Conservation (phyloP, 768 basidiomycete genomes). For the Xerocomus brunneocitrinus region DNA sequence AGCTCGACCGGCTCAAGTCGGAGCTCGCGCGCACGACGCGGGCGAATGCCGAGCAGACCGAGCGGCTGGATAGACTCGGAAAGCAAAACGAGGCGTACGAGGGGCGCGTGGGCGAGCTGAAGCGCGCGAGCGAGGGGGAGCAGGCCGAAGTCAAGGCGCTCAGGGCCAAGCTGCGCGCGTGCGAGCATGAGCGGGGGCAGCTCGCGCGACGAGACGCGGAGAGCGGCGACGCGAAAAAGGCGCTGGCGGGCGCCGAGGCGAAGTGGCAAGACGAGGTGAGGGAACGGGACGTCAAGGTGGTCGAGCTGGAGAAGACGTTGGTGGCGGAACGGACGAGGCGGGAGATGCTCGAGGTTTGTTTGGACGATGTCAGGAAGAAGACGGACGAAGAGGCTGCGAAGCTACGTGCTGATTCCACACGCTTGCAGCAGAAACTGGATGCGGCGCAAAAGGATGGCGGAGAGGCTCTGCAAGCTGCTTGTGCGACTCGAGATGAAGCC, state of each 20-base stretch:
- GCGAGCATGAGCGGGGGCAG: constrained; percentile 53
- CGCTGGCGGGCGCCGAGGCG: constrained; percentile 44
- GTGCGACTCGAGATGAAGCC: constrained; percentile 28
- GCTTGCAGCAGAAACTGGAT: constrained; percentile 36
- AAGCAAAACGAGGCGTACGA: constrained; percentile 58
- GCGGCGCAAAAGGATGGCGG: constrained; percentile 35
- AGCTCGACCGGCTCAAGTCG: constrained; percentile 54
- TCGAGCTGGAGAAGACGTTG: constrained; percentile 52
- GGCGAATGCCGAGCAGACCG: constrained; percentile 43
- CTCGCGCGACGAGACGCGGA: constrained; percentile 46
- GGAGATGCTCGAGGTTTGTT: constrained; percentile 42
- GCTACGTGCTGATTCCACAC: constrained; percentile 31
- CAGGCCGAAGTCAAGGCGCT: constrained; percentile 63
- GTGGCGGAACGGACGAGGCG: constrained; percentile 47
- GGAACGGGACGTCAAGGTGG: constrained; percentile 50
- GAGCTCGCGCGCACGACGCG: constrained; percentile 52
- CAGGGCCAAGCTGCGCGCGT: constrained; percentile 50
- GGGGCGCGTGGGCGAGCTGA: constrained; percentile 56
- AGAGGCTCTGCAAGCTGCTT: constrained; percentile 31
- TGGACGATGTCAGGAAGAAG: constrained; percentile 41
- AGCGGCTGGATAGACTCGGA: constrained; percentile 57
- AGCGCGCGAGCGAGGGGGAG: constrained; percentile 43
- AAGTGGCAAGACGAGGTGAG: constrained; percentile 51
- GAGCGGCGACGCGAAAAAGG: constrained; percentile 45
- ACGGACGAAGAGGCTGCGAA: constrained; percentile 38